phyloP scores from a whole-genome alignment of 345 rosid genomes.

The Hypericum perforatum region DNA sequence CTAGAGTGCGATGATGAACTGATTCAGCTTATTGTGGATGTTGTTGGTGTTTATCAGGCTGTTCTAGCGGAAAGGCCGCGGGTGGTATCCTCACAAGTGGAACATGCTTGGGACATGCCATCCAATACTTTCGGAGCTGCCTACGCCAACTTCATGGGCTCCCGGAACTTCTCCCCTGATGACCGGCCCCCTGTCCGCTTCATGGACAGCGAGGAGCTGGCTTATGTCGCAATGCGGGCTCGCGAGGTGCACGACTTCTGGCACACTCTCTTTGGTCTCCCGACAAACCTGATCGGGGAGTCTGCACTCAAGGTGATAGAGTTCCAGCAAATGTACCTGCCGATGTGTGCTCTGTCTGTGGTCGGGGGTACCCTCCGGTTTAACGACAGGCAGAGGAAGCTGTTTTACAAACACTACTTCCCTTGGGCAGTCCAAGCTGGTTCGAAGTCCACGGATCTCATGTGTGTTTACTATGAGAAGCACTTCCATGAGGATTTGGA shows the following conservation, averaged over 20 bases:
- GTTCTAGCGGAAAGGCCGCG: constrained; percentile 56
- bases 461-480: constrained; percentile 54
- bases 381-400: constrained; percentile 46
- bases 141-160: constrained; percentile 75
- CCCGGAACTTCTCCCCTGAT: constrained; percentile 71
- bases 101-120: constrained; percentile 69
- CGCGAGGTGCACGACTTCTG: constrained; percentile 78
- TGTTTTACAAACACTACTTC: constrained; percentile 54
- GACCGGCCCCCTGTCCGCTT: constrained; percentile 71
- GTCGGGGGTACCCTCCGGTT: constrained; percentile 57
- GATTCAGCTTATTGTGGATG: background rate
- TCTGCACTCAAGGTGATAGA: constrained; percentile 68
- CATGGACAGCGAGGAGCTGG: constrained; percentile 67
- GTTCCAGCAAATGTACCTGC: constrained; percentile 67
- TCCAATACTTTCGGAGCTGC: constrained; percentile 71
- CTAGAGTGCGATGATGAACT: too few species aligned
- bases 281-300: constrained; percentile 62
- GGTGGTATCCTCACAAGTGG: constrained; percentile 50
- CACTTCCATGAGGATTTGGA: constrained; percentile 67
- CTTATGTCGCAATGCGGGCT: constrained; percentile 58
- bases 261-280: constrained; percentile 68
- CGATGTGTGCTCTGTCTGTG: constrained; percentile 61
- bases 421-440: constrained; percentile 68
- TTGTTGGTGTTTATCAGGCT: constrained; percentile 26
- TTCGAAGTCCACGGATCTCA: constrained; percentile 46